Conservation (phyloP, 257 asterid species). For the Ligustrum vulgare region DNA sequence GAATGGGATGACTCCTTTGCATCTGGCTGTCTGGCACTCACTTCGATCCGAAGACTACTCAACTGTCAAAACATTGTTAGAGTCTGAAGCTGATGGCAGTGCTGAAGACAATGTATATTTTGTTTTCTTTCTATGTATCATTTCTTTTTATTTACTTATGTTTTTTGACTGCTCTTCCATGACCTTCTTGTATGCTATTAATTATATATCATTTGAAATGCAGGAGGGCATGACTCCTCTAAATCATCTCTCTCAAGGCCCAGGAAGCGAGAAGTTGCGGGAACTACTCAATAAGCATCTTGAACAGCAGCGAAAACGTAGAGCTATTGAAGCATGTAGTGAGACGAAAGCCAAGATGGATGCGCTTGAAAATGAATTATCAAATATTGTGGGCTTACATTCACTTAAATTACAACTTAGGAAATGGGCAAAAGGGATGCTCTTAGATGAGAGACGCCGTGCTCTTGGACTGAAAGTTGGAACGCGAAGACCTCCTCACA, state of each 20-base stretch:
- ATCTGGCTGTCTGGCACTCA: constrained; percentile 99
- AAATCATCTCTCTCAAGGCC: constrained; percentile 83
- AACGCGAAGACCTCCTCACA: constrained; percentile 86
- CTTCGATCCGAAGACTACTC: constrained; percentile 73
- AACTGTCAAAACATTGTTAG: constrained; percentile 83
- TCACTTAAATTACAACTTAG: constrained; percentile 69
- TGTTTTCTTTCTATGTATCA: constrained; percentile 7
- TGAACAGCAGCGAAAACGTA: constrained; percentile 75
- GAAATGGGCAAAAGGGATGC: constrained; percentile 97
- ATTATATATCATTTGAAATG: constrained; percentile 31
- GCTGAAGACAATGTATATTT: constrained; percentile 79
- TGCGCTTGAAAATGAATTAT: constrained; percentile 71
- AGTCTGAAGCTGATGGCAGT: constrained; percentile 77
- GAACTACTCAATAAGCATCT: constrained; percentile 65
- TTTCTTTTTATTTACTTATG: background rate
- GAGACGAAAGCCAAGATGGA: constrained; percentile 85
- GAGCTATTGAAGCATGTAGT: constrained; percentile 86
- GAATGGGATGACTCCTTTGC: constrained; percentile 98
- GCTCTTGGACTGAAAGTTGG: constrained; percentile 85
- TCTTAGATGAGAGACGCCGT: constrained; percentile 83
- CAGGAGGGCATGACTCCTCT: constrained; percentile 96
- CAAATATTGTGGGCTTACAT: constrained; percentile 67
- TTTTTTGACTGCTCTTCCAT: background rate
- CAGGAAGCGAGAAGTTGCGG: constrained; percentile 67
- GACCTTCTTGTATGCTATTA: constrained; percentile 33